Evolutionary conservation across 2,329 filamentous ascomycete species (phyloP).

Genomic region (Seiridium unicorne): DNA sequence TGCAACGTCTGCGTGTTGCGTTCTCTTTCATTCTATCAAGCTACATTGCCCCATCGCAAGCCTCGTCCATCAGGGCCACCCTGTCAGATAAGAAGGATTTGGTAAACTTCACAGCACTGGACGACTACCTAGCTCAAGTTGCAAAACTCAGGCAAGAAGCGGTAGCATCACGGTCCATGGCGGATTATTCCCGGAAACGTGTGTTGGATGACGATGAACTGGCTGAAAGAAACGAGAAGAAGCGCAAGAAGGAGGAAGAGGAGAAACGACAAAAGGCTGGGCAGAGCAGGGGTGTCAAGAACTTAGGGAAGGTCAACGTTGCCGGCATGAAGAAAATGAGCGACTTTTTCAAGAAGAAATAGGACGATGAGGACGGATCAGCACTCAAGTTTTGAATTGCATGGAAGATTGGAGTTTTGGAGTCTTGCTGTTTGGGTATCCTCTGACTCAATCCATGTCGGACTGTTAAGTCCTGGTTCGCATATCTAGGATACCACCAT

Average conservation of each 20-base stretch:
- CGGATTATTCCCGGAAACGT: constrained; percentile 71
- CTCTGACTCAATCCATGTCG: constrained; percentile 2
- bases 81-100: constrained; percentile 30
- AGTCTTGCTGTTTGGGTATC: constrained; percentile 9
- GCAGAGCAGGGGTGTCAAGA: constrained; percentile 72
- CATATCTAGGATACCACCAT: not conserved
- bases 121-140: constrained; percentile 67
- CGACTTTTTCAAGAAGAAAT: constrained; percentile 80
- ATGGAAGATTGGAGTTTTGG: not conserved
- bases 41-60: constrained; percentile 53
- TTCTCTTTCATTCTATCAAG: constrained; percentile 63
- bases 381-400: too few species aligned
- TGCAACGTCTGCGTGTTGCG: constrained; percentile 64
- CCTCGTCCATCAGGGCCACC: constrained; percentile 37
- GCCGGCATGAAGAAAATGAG: constrained; percentile 97
- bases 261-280: constrained; percentile 78
- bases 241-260: constrained; percentile 82
- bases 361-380: too few species aligned
- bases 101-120: constrained; percentile 69
- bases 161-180: constrained; percentile 62
- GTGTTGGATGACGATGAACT: constrained; percentile 65
- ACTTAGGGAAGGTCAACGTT: constrained; percentile 87
- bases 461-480: not conserved
- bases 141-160: constrained; percentile 70
- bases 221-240: constrained; percentile 71